Evolutionary conservation across 768 basidiomycete species (phyloP).

Genomic region (Lyophyllum decastes): DNA sequence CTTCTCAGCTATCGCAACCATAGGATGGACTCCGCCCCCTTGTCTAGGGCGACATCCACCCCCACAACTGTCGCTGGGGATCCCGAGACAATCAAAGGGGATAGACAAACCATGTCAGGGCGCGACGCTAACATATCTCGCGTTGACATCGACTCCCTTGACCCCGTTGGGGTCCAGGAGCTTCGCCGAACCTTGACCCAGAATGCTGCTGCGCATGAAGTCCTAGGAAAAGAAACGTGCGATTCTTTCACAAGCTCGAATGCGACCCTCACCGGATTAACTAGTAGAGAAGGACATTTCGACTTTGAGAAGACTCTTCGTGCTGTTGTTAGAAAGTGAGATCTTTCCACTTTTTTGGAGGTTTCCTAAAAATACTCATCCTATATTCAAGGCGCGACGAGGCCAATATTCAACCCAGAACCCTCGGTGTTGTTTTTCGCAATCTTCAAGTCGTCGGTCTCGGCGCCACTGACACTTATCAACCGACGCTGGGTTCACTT

Average conservation of each 20-base stretch:
- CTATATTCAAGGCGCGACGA: conserved; percentile 12
- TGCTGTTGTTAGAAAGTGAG: conserved; percentile 26
- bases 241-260: conserved; percentile 14
- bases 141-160: conserved; percentile 46
- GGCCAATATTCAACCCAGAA: conserved; percentile 24
- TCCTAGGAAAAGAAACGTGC: not conserved
- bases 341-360: not conserved
- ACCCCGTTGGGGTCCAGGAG: conserved; percentile 41
- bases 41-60: conserved; percentile 12
- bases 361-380: not conserved
- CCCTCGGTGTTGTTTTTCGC: conserved; percentile 52
- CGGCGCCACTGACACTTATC: conserved; percentile 42
- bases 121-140: conserved; percentile 23
- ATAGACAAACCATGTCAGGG: not conserved
- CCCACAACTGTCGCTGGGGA: conserved; percentile 6
- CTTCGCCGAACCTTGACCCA: conserved; percentile 24
- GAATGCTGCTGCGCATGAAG: conserved; percentile 6
- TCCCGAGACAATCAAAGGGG: not conserved
- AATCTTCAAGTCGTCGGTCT: conserved; percentile 55
- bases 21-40: conserved; percentile 10
- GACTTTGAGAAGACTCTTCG: conserved; percentile 31
- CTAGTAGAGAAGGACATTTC: conserved; percentile 26
- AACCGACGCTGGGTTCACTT: conserved; percentile 53
- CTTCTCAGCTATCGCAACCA: not conserved
- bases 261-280: conserved; percentile 18